Evolutionary conservation across 2,329 filamentous ascomycete species (phyloP).

Genomic region (Penicillium frequentans): DNA sequence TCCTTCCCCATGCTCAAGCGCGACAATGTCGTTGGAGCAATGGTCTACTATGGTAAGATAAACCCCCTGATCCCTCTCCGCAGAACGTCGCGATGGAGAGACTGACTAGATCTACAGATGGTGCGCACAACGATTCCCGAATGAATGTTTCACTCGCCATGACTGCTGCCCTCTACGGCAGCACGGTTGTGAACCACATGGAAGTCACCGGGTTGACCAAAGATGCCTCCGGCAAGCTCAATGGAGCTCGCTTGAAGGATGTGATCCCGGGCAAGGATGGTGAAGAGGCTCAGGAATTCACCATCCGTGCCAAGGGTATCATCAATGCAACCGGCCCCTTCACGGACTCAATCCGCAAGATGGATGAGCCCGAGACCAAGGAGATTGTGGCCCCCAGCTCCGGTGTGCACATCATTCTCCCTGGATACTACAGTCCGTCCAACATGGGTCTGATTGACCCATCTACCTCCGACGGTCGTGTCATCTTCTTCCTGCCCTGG

Average conservation of each 20-base stretch:
- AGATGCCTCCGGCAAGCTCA: slow-evolving; percentile 69
- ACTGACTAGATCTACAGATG: slow-evolving; percentile 54
- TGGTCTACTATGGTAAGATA: slow-evolving; percentile 75
- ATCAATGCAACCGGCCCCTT: slow-evolving; percentile 91
- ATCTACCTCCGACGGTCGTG: slow-evolving; percentile 80
- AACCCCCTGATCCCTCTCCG: background rate
- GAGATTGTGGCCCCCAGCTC: slow-evolving; percentile 85
- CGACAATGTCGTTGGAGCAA: slow-evolving; percentile 72
- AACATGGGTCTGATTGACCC: slow-evolving; percentile 89
- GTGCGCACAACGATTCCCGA: slow-evolving; percentile 85
- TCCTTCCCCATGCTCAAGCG: slow-evolving; percentile 87
- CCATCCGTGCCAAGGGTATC: slow-evolving; percentile 74
- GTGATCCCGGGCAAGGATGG: slow-evolving; percentile 66
- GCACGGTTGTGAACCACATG: slow-evolving; percentile 78
- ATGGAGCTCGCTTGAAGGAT: slow-evolving; percentile 72
- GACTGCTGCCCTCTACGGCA: slow-evolving; percentile 84
- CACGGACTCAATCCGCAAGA: slow-evolving; percentile 79
- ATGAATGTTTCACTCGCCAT: slow-evolving; percentile 90
- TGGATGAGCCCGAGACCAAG: slow-evolving; percentile 70
- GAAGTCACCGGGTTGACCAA: slow-evolving; percentile 78
- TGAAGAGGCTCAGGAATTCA: slow-evolving; percentile 62
- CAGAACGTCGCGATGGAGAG: background rate
- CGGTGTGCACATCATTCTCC: slow-evolving; percentile 82
- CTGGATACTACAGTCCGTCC: slow-evolving; percentile 80
- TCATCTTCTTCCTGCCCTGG: slow-evolving; percentile 93